These are phyloP conservation scores for Arabis alpina DNA, from an alignment of 345 rosid genomes.

Conservation along the genomic window DNA sequence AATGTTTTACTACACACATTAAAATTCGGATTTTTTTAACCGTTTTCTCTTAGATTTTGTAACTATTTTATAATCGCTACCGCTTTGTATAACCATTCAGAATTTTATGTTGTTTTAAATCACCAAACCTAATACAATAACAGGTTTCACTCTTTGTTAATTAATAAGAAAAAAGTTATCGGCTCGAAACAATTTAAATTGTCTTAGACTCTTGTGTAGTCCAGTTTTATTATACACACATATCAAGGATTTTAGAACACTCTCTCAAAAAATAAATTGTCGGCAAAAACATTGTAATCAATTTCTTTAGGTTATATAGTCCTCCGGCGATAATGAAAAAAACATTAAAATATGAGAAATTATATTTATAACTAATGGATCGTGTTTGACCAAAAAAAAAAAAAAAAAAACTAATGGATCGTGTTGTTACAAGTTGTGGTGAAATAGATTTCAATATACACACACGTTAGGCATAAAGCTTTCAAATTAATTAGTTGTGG, in stretches of 20 bases:
- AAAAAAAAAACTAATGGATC: slow-evolving; percentile 1
- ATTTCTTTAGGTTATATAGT: background rate
- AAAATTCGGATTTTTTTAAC: no score
- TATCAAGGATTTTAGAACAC: background rate
- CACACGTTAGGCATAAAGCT: slow-evolving; percentile 27
- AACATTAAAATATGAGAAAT: background rate
- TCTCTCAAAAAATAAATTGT: no score
- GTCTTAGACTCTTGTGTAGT: background rate
- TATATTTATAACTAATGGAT: background rate
- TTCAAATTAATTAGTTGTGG: slow-evolving; percentile 7
- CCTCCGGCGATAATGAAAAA: no score
- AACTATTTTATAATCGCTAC: no score
- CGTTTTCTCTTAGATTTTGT: no score
- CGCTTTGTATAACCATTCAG: no score
- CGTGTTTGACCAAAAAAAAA: no score
- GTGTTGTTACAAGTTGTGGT: slow-evolving; percentile 27
- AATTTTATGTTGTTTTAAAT: no score
- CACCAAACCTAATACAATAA: no score
- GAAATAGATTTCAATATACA: background rate
- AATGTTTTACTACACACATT: no score
- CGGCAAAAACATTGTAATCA: background rate
- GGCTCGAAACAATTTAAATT: slow-evolving; percentile 17
- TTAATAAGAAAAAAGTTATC: background rate
- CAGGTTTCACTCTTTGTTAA: background rate
- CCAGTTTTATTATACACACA: background rate